These are phyloP conservation scores for Mucor sp. DNA, from an alignment of 371 early-diverging fungal species.

Conservation along the genomic window DNA sequence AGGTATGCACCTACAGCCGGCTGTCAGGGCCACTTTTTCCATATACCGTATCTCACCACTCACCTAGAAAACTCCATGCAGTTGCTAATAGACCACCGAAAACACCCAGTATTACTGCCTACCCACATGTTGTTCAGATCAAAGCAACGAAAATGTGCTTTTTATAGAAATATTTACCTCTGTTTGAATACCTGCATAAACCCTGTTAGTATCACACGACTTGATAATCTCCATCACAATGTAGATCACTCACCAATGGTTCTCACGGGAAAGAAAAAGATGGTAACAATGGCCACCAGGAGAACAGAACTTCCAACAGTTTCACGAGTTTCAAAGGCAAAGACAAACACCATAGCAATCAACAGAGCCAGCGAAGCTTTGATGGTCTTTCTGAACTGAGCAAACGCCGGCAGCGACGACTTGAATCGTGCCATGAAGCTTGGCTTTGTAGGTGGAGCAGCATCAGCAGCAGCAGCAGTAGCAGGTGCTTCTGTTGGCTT, in stretches of 20 bases:
- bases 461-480: background rate
- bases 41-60: background rate
- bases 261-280: conserved; percentile 28
- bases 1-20: conserved; percentile 25
- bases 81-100: conserved; percentile 30
- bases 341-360: conserved; percentile 27
- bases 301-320: conserved; percentile 12
- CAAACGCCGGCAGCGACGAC: conserved; percentile 23
- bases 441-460: background rate
- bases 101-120: conserved; percentile 36
- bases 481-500: background rate
- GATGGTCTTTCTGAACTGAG: conserved; percentile 33
- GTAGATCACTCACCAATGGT: conserved; percentile 19
- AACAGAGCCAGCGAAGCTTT: conserved; percentile 39
- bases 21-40: background rate
- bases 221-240: background rate
- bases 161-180: conserved; percentile 9
- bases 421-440: background rate
- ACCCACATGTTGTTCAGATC: background rate
- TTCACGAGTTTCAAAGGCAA: conserved; percentile 8
- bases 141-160: background rate
- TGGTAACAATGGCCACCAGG: conserved; percentile 17
- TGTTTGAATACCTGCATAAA: conserved; percentile 16
- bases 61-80: conserved; percentile 37
- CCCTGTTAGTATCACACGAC: too few species aligned